Percentiles rank a stretch among this genome's conserved stretches.
These are phyloP conservation scores for Bruguiera sexangula DNA, from an alignment of 345 rosid genomes.

Conservation along the genomic window DNA sequence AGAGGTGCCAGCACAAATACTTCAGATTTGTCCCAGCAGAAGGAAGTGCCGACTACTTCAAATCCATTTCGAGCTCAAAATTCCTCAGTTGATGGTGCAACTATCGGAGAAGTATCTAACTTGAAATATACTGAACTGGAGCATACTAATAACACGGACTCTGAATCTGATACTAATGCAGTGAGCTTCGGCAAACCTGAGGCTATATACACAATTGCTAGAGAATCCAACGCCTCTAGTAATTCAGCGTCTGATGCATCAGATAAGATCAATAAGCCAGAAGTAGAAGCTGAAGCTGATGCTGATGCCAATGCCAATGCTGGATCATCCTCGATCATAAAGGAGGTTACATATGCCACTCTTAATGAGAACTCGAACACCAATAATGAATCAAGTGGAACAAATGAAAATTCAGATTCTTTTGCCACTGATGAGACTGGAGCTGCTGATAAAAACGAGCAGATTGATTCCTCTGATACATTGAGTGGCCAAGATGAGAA, in stretches of 20 bases:
- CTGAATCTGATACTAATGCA: constrained; percentile 25
- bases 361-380: constrained; percentile 18
- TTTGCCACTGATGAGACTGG: constrained; percentile 17
- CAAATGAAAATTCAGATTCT: constrained; percentile 29
- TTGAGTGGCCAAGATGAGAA: constrained; percentile 41
- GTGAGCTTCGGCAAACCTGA: constrained; percentile 27
- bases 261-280: constrained; percentile 24
- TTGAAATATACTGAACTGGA: constrained; percentile 23
- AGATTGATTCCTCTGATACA: constrained; percentile 36
- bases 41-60: constrained; percentile 26
- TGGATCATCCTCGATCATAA: constrained; percentile 27
- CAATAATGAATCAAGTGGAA: constrained; percentile 27
- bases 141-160: constrained; percentile 15
- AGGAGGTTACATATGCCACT: constrained; percentile 26
- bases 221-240: constrained; percentile 32
- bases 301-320: constrained; percentile 33
- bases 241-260: constrained; percentile 19
- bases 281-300: constrained; percentile 39
- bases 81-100: constrained; percentile 24
- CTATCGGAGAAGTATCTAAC: constrained; percentile 27
- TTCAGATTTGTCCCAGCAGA: constrained; percentile 26
- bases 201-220: constrained; percentile 17
- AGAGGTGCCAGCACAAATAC: constrained; percentile 24
- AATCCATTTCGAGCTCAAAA: constrained; percentile 25
- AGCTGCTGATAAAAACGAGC: constrained; percentile 31